Evolutionary conservation across 805 yeast genomes (phyloP).

Genomic region (Pichia cephalocereana): DNA sequence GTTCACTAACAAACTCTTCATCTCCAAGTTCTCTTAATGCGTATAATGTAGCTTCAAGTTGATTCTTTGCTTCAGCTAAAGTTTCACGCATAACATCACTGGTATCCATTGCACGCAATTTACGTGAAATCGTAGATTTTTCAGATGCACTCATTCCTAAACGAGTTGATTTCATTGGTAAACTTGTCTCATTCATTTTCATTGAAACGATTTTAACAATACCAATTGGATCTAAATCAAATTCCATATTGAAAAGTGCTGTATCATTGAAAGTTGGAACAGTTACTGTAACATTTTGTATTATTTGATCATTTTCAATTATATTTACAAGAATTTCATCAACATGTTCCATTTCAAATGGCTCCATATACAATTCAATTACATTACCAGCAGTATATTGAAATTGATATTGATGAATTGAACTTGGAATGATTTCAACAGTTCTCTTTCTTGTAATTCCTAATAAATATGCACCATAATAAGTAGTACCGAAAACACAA

Average conservation of each 20-base stretch:
- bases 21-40: slow-evolving; percentile 43
- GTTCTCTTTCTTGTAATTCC: slow-evolving; percentile 34
- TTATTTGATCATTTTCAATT: not conserved
- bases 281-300: slow-evolving; percentile 25
- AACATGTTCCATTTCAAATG: not conserved
- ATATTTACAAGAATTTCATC: not conserved
- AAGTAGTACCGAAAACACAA: slow-evolving; percentile 82
- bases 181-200: not conserved
- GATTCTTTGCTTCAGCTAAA: slow-evolving; percentile 33
- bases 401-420: slow-evolving; percentile 31
- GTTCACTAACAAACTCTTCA: slow-evolving; percentile 32
- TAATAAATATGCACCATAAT: slow-evolving; percentile 70
- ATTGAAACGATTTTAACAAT: not conserved
- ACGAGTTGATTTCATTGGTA: not conserved
- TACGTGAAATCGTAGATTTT: not conserved
- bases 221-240: not conserved
- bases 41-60: slow-evolving; percentile 67
- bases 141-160: not conserved
- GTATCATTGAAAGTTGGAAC: not conserved
- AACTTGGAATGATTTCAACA: not conserved
- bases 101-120: not conserved
- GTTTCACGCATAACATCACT: not conserved
- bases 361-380: not conserved
- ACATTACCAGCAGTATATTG: not conserved
- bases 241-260: not conserved